Percentiles rank a stretch among this genome's conserved stretches.
Conservation (phyloP, 257 asterid genomes). For the Agastache rugosa region DNA sequence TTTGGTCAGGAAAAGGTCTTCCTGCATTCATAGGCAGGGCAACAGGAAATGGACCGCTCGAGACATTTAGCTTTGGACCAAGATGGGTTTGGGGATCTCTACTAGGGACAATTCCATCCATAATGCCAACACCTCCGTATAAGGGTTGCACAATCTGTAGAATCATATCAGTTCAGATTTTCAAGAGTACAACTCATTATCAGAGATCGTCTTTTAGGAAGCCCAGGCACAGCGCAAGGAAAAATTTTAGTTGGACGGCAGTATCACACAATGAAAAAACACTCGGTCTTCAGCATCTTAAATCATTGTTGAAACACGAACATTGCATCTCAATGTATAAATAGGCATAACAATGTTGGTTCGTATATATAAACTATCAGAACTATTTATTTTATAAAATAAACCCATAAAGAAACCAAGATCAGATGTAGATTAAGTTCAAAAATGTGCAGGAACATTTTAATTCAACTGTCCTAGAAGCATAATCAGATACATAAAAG, state of each 20-base stretch:
- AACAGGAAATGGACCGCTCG: slow-evolving; percentile 34
- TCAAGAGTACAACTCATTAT: slow-evolving; percentile 31
- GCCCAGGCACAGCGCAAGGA: neutral
- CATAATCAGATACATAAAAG: slow-evolving; percentile 6
- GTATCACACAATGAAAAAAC: neutral
- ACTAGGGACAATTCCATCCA: slow-evolving; percentile 42
- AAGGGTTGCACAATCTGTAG: slow-evolving; percentile 56
- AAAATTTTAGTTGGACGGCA: slow-evolving; percentile 2
- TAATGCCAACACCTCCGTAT: slow-evolving; percentile 40
- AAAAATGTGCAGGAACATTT: neutral
- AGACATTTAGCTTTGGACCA: slow-evolving; percentile 34
- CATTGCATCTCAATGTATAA: slow-evolving; percentile 7
- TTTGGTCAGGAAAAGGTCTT: slow-evolving; percentile 30
- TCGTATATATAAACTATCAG: neutral
- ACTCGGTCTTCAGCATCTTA: neutral
- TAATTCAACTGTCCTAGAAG: neutral
- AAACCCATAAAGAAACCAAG: neutral
- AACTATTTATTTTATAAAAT: neutral
- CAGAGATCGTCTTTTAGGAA: slow-evolving; percentile 2
- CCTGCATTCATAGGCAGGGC: slow-evolving; percentile 27
- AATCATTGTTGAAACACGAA: slow-evolving; percentile 11
- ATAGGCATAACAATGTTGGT: neutral
- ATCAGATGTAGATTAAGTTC: slow-evolving; percentile 1
- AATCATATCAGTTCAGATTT: slow-evolving; percentile 34
- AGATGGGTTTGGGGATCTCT: slow-evolving; percentile 43